Evolutionary conservation across 2,329 filamentous ascomycete species (phyloP), one percentile per base, ranked within the genome.

Genomic region (Clarireedia monteithiana): DNA sequence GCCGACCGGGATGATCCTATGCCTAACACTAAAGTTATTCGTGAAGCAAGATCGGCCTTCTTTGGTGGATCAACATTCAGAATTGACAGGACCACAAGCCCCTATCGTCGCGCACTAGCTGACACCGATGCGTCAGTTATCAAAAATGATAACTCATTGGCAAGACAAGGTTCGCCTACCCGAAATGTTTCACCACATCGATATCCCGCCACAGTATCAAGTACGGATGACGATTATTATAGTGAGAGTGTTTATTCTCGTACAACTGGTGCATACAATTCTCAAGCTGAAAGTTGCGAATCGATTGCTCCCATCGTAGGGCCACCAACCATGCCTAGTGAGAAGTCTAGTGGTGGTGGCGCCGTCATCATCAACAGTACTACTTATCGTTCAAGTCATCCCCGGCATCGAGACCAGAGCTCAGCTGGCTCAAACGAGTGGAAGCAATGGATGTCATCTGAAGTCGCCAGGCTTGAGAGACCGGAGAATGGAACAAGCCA

Each of bases 391-490:
- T 63, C 67, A 17, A 49, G 55, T 38, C 48, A 71, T 39, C 58
- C 60, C 12, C 52, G 57, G n/a, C 68, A 69, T 47, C 69, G 74
- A n/a, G 67, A 70, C 1, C 60, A 66, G 3, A 77, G 75, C 1
- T 71, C 71, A 0, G 69, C 70, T 5, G 77, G 77, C 55, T 81
- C 77, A 2, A 67, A 73, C 2, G 79, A 81, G 56, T 82, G 78
- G 79, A 81, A 80, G 65, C 74, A 70, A 0, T 78, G 75, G 75
- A 73, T 82, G 40, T 78, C 78, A 7, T 72, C 76, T 2, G 76
- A 81, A 44, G 73, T 78, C 7, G 75, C 75, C 0, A 77, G 75
- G 55, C 64, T 78, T 2, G 76, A 80, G 53, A 61, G 58, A 42
- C 67, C 67, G 27, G 59, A 64, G 14, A 63, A 62, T 48, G 59